Conservation (phyloP, 2,329 filamentous ascomycete species). For the Zasmidium citrigriseum region DNA sequence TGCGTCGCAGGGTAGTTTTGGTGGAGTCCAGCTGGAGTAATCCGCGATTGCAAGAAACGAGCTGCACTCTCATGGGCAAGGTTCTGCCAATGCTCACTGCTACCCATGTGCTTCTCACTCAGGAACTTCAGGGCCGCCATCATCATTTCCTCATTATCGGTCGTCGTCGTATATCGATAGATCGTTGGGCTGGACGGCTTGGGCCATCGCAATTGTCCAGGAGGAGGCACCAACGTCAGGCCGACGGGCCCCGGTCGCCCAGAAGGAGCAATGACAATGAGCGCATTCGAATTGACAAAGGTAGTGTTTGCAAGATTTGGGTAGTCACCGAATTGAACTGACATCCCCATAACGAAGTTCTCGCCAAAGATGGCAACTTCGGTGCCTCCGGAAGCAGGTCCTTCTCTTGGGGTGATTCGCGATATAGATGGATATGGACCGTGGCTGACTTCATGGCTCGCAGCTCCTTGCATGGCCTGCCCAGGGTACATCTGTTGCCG, state of each 20-base stretch:
- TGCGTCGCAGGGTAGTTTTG: constrained; percentile 7
- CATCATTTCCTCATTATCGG: constrained; percentile 54
- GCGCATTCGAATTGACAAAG: constrained; percentile 73
- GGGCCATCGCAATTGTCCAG: constrained; percentile 34
- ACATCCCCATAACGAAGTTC: constrained; percentile 75
- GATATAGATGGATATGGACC: constrained; percentile 14
- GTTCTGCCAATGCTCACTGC: constrained; percentile 32
- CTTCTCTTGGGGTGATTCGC: constrained; percentile 73
- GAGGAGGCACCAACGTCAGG: constrained; percentile 59
- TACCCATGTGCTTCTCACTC: constrained; percentile 37
- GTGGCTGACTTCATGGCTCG: constrained; percentile 14
- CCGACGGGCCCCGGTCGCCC: constrained; percentile 68
- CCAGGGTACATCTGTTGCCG: constrained; percentile 21
- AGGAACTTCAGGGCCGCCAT: constrained; percentile 56
- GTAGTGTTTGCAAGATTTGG: constrained; percentile 64
- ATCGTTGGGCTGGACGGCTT: constrained; percentile 33
- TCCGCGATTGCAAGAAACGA: constrained; percentile 25
- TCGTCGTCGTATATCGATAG: constrained; percentile 42
- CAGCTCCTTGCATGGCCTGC: constrained; percentile 17
- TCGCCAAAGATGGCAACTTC: constrained; percentile 84
- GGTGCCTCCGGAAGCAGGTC: constrained; percentile 78
- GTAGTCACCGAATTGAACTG: constrained; percentile 80
- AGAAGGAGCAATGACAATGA: constrained; percentile 77
- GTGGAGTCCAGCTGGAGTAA: constrained; percentile 22
- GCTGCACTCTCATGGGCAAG: constrained; percentile 30